These are phyloP conservation scores for Purshia tridentata DNA, from an alignment of 306 rosid species.

Conservation along the genomic window DNA sequence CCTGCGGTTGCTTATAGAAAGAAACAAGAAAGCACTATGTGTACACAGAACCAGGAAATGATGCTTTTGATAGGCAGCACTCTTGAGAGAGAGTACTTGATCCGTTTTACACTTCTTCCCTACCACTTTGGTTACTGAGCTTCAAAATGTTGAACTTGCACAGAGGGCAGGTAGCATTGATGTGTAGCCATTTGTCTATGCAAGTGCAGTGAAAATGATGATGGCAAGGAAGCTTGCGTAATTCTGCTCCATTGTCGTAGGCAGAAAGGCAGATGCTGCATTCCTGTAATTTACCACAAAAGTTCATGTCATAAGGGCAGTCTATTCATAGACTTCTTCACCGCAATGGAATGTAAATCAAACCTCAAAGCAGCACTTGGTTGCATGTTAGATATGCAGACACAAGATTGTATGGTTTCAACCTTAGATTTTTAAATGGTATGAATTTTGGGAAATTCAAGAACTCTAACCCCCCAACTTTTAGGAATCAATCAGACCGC, in stretches of 20 bases:
- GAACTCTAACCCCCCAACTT: not conserved
- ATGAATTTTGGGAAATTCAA: not conserved
- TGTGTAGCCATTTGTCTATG: slow-evolving; percentile 86
- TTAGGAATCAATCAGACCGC: not conserved
- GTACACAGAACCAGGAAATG: not conserved
- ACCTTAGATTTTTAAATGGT: not conserved
- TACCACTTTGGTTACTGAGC: slow-evolving; percentile 26
- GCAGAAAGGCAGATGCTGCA: slow-evolving; percentile 77
- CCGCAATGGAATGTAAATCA: not conserved
- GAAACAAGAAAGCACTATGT: not conserved
- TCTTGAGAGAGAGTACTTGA: not conserved
- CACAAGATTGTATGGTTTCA: not conserved
- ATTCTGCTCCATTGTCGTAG: slow-evolving; percentile 63
- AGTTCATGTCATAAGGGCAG: slow-evolving; percentile 20
- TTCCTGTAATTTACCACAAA: slow-evolving; percentile 50
- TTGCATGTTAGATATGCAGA: too few relatives aligned
- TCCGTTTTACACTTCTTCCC: slow-evolving; percentile 33
- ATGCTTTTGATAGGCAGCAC: not conserved
- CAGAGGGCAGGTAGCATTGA: slow-evolving; percentile 81
- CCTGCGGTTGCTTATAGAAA: not conserved
- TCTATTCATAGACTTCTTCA: not conserved
- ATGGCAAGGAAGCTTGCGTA: slow-evolving; percentile 77
- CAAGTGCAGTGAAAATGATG: slow-evolving; percentile 84
- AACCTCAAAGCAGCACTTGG: not conserved
- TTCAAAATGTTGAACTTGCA: slow-evolving; percentile 81